These are phyloP conservation scores for Monosporascus ibericus DNA, from an alignment of 2,329 filamentous ascomycete species.

Conservation along the genomic window DNA sequence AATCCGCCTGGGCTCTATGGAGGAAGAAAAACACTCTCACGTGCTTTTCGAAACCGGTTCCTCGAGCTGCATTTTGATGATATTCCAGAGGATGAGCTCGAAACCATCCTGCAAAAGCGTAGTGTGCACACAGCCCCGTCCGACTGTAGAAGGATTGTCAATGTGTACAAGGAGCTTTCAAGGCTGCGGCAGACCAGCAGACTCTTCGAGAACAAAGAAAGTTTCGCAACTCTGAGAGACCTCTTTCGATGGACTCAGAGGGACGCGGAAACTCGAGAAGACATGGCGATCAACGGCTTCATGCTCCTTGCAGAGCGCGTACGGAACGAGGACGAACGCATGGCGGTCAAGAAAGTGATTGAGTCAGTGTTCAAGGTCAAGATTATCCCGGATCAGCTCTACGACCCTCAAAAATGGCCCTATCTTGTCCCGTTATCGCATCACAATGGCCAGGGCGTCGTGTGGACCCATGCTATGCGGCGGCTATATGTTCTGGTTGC, in stretches of 20 bases:
- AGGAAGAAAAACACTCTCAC: constrained; percentile 84
- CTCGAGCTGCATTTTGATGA: constrained; percentile 97
- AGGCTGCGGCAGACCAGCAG: constrained; percentile 82
- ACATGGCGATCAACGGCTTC: constrained; percentile 87
- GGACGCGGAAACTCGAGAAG: constrained; percentile 75
- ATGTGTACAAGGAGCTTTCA: constrained; percentile 89
- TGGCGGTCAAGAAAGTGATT: constrained; percentile 79
- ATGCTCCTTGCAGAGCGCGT: constrained; percentile 96
- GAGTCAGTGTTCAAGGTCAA: constrained; percentile 84
- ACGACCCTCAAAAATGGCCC: constrained; percentile 53
- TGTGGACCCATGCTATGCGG: constrained; percentile 95
- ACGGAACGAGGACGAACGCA: constrained; percentile 79
- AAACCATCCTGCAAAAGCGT: constrained; percentile 82
- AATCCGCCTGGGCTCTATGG: constrained; percentile 95
- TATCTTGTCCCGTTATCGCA: constrained; percentile 44
- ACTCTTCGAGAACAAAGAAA: constrained; percentile 93
- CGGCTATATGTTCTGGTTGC: constrained; percentile 86
- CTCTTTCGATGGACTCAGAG: constrained; percentile 92
- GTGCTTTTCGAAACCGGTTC: constrained; percentile 95
- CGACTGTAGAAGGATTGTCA: constrained; percentile 85
- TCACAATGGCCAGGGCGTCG: constrained; percentile 57
- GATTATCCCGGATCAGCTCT: constrained; percentile 69
- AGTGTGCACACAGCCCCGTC: constrained; percentile 83
- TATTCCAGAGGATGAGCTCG: constrained; percentile 89
- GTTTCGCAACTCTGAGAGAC: constrained; percentile 93